Base-by-base conservation (phyloP, 1,284 basidiomycete genomes). In the Stygiomarasmius scandens region DNA sequence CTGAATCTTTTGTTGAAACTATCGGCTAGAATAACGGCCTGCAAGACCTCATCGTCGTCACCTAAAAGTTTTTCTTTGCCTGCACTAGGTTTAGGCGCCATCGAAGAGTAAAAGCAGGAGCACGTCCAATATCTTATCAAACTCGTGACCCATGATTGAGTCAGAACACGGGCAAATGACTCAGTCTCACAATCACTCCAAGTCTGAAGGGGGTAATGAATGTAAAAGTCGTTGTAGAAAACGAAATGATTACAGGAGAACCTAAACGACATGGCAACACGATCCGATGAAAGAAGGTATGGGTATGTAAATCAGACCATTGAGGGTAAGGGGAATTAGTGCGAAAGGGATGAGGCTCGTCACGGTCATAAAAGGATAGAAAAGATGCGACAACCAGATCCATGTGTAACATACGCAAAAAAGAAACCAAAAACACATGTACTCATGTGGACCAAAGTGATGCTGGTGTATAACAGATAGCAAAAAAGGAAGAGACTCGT, bases 1-100 rank as follows among this genome's bases (percentile, higher is more conserved):
- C 90, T 84, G 69, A 97, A 96, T 59, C 94, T 86, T 66, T 90
- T 90, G 77, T 96, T 95, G 79, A 96, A 98, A 66, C 92, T 95
- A 74, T 98, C 95, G 12, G 96, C 95, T 45, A 98, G 86, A 52
- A 98, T 86, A 58, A 98, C 92, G 34, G 95, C 95, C 68, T 96
- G 95, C 2, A 98, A 76, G 27, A 91, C 84, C 45, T 94, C 87
- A 60, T 93, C 90, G 45, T 94, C 89, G 20, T 85, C 83, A 50
- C 78, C 79, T 19, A 82, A 77, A 10, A 86, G 69, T 57, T 85
- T 87, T 62, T 89, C 87, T 66, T 87, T 89, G 25, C 76, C 77
- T 44, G 72, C 66, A 32, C 66, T 64, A 32, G 76, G 71, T 72
- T 90, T 91, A 20, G 87, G 82, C 2, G 85, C 77, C 89, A 91